These are phyloP conservation scores for Tylopilus sp. DNA, from an alignment of 768 basidiomycete genomes.

Conservation along the genomic window DNA sequence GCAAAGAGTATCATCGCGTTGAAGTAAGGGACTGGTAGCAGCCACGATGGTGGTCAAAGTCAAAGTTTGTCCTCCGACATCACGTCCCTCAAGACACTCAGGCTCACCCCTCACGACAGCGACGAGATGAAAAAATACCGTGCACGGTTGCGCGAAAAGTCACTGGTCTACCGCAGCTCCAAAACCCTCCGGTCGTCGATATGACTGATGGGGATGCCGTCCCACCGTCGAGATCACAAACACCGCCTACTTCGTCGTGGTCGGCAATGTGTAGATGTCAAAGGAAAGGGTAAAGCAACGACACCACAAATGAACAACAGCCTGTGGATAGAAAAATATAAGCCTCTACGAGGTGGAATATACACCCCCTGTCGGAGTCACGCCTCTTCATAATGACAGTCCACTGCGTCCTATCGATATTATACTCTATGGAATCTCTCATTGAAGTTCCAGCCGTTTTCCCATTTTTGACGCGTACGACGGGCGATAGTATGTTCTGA, in stretches of 20 bases:
- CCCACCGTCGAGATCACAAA: slow-evolving; percentile 9
- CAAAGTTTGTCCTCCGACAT: too few relatives aligned
- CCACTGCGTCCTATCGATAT: background rate
- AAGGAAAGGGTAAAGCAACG: slow-evolving; percentile 24
- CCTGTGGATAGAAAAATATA: slow-evolving; percentile 64
- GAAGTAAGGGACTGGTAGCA: too few relatives aligned
- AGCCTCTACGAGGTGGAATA: slow-evolving; percentile 54
- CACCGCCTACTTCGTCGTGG: slow-evolving; percentile 1
- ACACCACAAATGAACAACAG: slow-evolving; percentile 14
- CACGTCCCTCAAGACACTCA: too few relatives aligned
- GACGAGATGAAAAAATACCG: too few relatives aligned
- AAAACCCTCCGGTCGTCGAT: slow-evolving; percentile 22
- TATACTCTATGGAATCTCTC: slow-evolving; percentile 29
- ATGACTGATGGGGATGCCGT: slow-evolving; percentile 12
- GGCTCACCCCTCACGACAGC: too few relatives aligned
- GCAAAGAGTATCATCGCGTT: too few relatives aligned
- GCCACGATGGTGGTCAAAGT: too few relatives aligned
- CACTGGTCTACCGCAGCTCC: too few relatives aligned
- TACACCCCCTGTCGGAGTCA: background rate
- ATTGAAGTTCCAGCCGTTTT: slow-evolving; percentile 74
- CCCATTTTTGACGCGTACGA: slow-evolving; percentile 72
- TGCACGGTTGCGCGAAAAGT: too few relatives aligned
- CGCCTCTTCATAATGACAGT: background rate
- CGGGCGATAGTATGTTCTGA: slow-evolving; percentile 52
- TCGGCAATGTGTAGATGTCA: slow-evolving; percentile 10